phyloP scores from a whole-genome alignment of 164 flowering plant genomes.

The Vitis vinifera region DNA sequence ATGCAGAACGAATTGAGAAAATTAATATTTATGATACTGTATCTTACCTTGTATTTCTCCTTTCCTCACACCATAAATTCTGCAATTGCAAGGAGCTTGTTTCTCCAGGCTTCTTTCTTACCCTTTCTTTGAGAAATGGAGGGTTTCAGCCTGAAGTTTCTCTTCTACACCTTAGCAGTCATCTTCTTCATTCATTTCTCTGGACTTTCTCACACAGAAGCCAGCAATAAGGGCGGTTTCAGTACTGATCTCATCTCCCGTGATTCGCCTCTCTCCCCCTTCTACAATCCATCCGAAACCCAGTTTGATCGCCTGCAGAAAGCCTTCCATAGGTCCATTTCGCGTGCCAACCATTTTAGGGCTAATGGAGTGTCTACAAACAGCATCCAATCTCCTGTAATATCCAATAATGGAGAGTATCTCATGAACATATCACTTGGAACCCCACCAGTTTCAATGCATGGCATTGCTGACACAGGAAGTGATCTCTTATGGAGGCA shows the following conservation, averaged over 20 bases:
- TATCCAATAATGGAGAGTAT: slow-evolving; percentile 21
- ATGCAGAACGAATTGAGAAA: too few relatives aligned
- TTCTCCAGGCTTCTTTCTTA: too few relatives aligned
- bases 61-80: too few relatives aligned
- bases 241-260: slow-evolving; percentile 40
- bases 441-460: slow-evolving; percentile 26
- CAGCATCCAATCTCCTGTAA: too few relatives aligned
- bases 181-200: too few relatives aligned
- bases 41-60: too few relatives aligned
- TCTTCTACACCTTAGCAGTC: too few relatives aligned
- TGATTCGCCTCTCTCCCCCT: slow-evolving; percentile 46
- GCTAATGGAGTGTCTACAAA: not conserved
- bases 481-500: slow-evolving; percentile 55
- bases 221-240: slow-evolving; percentile 21
- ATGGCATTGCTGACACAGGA: slow-evolving; percentile 47
- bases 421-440: slow-evolving; percentile 40
- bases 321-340: slow-evolving; percentile 29
- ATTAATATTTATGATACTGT: too few relatives aligned
- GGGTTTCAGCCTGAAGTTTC: too few relatives aligned
- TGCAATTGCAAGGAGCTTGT: too few relatives aligned
- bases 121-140: too few relatives aligned
- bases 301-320: slow-evolving; percentile 13
- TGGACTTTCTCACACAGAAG: too few relatives aligned
- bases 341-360: slow-evolving; percentile 17
- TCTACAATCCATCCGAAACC: slow-evolving; percentile 24